A percentile compares a stretch with the other conserved stretches of the same genome.
These are phyloP conservation scores for Tulasnella sp. DNA, from an alignment of 768 basidiomycete species.

Conservation along the genomic window DNA sequence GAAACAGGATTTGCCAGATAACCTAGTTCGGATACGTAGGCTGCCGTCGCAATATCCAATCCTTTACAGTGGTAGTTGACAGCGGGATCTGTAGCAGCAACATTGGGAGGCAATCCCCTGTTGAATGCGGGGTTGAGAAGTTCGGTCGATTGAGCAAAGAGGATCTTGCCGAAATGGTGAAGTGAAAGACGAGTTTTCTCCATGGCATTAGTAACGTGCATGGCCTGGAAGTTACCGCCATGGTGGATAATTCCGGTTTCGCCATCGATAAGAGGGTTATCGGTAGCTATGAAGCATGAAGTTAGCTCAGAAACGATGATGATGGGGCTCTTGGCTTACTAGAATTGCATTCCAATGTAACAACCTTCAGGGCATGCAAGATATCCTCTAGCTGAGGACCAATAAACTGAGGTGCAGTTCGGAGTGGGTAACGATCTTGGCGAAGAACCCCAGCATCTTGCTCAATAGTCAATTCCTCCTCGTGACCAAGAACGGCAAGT, in stretches of 20 bases:
- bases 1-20: conserved; percentile 73
- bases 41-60: conserved; percentile 69
- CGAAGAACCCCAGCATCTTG: conserved; percentile 61
- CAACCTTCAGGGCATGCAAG: conserved; percentile 44
- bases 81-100: conserved; percentile 67
- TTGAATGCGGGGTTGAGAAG: conserved; percentile 71
- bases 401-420: conserved; percentile 71
- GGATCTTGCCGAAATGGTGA: conserved; percentile 56
- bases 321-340: conserved; percentile 35
- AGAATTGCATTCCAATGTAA: conserved; percentile 69
- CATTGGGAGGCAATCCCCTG: conserved; percentile 66
- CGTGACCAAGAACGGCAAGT: conserved; percentile 48
- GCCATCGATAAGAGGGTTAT: conserved; percentile 71
- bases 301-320: neutral
- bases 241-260: conserved; percentile 55
- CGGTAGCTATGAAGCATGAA: conserved; percentile 45
- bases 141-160: conserved; percentile 57
- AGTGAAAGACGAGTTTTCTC: conserved; percentile 68
- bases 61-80: conserved; percentile 77
- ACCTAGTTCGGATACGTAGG: conserved; percentile 72
- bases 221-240: conserved; percentile 84
- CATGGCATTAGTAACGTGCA: conserved; percentile 76
- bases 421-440: conserved; percentile 58
- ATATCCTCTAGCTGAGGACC: conserved; percentile 79
- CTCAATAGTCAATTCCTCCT: conserved; percentile 57